Percentiles rank a stretch among this genome's conserved stretches.
These are phyloP conservation scores for Ascochyta fabae DNA, from an alignment of 2,329 filamentous ascomycete genomes.

Conservation along the genomic window DNA sequence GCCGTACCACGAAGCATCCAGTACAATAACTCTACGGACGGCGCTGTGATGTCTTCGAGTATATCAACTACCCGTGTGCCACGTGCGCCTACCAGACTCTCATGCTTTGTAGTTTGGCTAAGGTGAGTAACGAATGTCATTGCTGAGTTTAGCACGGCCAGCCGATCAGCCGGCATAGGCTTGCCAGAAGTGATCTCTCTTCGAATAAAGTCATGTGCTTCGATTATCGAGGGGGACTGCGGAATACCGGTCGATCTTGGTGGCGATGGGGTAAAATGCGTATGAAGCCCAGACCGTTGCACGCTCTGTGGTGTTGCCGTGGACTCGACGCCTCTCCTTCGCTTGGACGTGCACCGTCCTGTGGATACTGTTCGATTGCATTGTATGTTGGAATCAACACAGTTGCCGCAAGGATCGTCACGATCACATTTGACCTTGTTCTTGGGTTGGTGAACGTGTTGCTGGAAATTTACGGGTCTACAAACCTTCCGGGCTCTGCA, in stretches of 20 bases:
- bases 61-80: conserved; percentile 10
- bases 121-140: conserved; percentile 29
- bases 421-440: conserved; percentile 28
- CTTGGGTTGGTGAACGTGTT: neutral
- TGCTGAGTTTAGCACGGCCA: conserved; percentile 23
- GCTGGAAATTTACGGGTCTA: neutral
- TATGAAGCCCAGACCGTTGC: conserved; percentile 6
- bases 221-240: conserved; percentile 22
- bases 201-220: conserved; percentile 26
- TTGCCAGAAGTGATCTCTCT: conserved; percentile 17
- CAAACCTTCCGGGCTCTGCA: conserved; percentile 4
- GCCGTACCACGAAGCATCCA: conserved; percentile 28
- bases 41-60: conserved; percentile 18
- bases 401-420: conserved; percentile 33
- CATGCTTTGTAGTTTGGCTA: conserved; percentile 4
- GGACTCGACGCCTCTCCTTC: conserved; percentile 8
- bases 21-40: conserved; percentile 22
- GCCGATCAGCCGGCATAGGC: conserved; percentile 20
- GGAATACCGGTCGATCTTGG: conserved; percentile 12
- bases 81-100: neutral
- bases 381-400: conserved; percentile 27
- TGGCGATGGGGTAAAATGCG: conserved; percentile 10
- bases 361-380: conserved; percentile 22
- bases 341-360: conserved; percentile 13
- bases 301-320: neutral